These are phyloP conservation scores for Ganoderma meredithae DNA, from an alignment of 1,284 basidiomycete species.

Conservation along the genomic window DNA sequence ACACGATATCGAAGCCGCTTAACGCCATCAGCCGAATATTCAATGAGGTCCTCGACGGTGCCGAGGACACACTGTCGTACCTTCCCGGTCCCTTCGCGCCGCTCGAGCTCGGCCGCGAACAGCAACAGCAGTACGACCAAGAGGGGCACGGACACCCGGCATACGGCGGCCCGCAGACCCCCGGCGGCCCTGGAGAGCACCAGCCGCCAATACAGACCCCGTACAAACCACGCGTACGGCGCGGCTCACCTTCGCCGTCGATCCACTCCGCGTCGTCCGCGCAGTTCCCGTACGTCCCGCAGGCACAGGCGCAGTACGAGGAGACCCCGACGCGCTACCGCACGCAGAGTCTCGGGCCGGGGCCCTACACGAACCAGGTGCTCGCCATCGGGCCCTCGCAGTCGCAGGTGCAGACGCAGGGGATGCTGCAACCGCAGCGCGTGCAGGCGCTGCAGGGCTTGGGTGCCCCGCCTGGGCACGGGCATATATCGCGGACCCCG, in stretches of 20 bases:
- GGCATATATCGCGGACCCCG: conserved; percentile 67
- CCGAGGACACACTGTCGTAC: conserved; percentile 49
- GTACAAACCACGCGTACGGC: conserved; percentile 75
- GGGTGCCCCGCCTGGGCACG: conserved; percentile 18
- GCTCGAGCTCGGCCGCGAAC: conserved; percentile 60
- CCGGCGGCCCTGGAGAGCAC: conserved; percentile 42
- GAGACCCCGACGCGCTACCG: conserved; percentile 56
- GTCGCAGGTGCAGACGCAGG: conserved; percentile 39
- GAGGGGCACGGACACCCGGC: conserved; percentile 28
- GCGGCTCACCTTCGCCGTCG: conserved; percentile 39
- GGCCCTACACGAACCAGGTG: conserved; percentile 51
- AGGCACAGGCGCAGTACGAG: conserved; percentile 37
- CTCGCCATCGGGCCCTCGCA: conserved; percentile 51
- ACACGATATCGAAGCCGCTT: conserved; percentile 88
- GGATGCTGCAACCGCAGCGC: conserved; percentile 48
- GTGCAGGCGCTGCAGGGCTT: conserved; percentile 46
- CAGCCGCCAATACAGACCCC: conserved; percentile 65
- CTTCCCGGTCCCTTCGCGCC: conserved; percentile 71
- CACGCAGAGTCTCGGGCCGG: conserved; percentile 36
- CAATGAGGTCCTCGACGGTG: conserved; percentile 73
- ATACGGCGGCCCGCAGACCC: conserved; percentile 44
- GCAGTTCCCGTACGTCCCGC: conserved; percentile 37
- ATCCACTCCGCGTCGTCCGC: conserved; percentile 42
- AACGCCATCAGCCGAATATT: conserved; percentile 89
- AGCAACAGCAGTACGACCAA: conserved; percentile 39